Percentiles rank a stretch among this genome's conserved stretches.
phyloP scores from a whole-genome alignment of 2,329 filamentous ascomycete species.

The Colletotrichum tofieldiae region DNA sequence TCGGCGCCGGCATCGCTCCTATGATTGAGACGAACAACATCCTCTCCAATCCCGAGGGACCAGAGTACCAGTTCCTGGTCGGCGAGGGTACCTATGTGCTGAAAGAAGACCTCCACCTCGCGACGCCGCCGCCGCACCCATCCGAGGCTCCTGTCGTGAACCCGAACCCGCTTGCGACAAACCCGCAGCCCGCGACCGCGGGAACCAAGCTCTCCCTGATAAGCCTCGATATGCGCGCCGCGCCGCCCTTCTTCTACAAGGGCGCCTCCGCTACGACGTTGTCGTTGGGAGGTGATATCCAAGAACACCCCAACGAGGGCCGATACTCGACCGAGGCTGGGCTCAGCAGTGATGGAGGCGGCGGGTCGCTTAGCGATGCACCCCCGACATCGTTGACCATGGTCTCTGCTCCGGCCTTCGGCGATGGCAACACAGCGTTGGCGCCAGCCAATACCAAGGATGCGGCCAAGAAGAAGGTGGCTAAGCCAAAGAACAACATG shows the following conservation, averaged over 20 bases:
- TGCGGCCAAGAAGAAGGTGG: conserved; percentile 77
- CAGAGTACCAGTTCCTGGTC: conserved; percentile 91
- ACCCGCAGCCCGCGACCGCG: conserved; percentile 83
- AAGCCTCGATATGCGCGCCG: conserved; percentile 75
- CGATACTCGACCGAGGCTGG: conserved; percentile 74
- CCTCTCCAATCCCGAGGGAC: conserved; percentile 82
- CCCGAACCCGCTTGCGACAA: conserved; percentile 91
- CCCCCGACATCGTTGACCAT: conserved; percentile 57
- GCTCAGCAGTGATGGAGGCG: conserved; percentile 70
- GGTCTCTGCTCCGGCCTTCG: conserved; percentile 79
- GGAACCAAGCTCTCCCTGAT: conserved; percentile 90
- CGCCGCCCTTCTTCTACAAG: conserved; percentile 69
- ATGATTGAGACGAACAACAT: conserved; percentile 97
- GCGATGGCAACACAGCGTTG: conserved; percentile 86
- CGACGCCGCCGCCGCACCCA: conserved; percentile 94
- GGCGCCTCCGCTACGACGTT: conserved; percentile 67
- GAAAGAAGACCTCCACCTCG: conserved; percentile 91
- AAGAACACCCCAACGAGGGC: conserved; percentile 74
- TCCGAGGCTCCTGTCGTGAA: conserved; percentile 91
- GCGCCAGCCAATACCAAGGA: conserved; percentile 77
- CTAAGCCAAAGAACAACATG: conserved; percentile 97
- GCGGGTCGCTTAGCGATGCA: conserved; percentile 68
- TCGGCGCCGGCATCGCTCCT: conserved; percentile 77
- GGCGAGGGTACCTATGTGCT: conserved; percentile 97
- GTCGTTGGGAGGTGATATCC: conserved; percentile 67